phyloP scores from a whole-genome alignment of 2,329 filamentous ascomycete genomes.

The Cytospora mali region DNA sequence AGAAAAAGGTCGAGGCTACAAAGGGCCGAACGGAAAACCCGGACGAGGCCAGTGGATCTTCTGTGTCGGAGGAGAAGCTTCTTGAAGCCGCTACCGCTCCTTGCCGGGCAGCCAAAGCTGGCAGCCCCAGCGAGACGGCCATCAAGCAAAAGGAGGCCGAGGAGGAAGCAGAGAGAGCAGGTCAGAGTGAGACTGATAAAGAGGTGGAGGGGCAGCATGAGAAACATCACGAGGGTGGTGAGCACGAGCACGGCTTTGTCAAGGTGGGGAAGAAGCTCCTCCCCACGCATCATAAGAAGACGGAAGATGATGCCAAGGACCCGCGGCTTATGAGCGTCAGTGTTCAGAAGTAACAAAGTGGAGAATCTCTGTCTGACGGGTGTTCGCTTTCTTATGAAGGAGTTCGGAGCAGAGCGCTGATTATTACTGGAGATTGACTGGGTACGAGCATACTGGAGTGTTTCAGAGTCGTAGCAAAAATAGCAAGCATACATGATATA shows the following conservation, averaged over 20 bases:
- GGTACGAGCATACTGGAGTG: not conserved
- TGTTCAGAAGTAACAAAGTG: constrained; percentile 14
- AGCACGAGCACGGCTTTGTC: constrained; percentile 15
- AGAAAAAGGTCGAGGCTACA: constrained; percentile 25
- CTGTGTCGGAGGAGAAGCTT: constrained; percentile 11
- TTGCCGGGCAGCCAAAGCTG: constrained; percentile 1
- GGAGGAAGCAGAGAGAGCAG: not conserved
- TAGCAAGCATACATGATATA: not conserved
- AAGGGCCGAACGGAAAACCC: constrained; percentile 20
- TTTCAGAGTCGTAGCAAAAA: not conserved
- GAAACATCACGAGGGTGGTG: not conserved
- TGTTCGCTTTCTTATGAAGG: not conserved
- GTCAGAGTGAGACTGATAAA: not conserved
- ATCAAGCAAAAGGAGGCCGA: constrained; percentile 10
- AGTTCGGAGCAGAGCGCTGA: constrained; percentile 1
- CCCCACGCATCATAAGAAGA: constrained; percentile 2
- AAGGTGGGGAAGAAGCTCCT: constrained; percentile 24
- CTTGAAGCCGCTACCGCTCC: not conserved
- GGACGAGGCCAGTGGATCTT: constrained; percentile 18
- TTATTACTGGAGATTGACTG: not conserved
- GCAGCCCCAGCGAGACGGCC: constrained; percentile 13
- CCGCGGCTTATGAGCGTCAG: constrained; percentile 6
- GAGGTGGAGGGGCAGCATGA: not conserved
- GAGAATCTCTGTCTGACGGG: not conserved
- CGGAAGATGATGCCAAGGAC: not conserved